Base-by-base conservation (phyloP, 495 filamentous ascomycete species). In the Aspergillus sclerotiicarbonarius region DNA sequence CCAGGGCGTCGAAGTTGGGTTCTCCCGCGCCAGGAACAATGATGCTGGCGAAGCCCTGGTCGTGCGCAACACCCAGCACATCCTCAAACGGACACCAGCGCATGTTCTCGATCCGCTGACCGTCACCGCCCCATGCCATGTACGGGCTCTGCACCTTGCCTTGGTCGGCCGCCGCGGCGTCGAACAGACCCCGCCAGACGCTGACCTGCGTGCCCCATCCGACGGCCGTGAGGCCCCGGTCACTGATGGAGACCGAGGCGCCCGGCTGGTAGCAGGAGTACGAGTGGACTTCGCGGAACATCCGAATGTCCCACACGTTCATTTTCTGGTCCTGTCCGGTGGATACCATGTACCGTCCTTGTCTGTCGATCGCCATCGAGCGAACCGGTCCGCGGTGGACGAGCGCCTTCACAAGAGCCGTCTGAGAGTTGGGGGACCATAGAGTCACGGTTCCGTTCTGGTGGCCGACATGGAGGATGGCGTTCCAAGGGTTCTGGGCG, bases 11-110 rank as follows among this genome's bases (percentile, higher is more conserved):
- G 72, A 90, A 97, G 80, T 98, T 98, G 49, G 94, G 88, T 74
- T 98, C 94, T 55, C 94, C 94, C 16, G 94, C 90, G 25, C 94
- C 94, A 29, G 94, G 94, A 19, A 97, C 84, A 66, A 98, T 82
- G 51, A 98, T 80, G 53, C 88, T 92, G 45, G 87, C 87, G 74
- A 97, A 97, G 3, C 94, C 95, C 59, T 88, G 75, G 67, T 88
- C 79, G 76, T 97, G 95, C 0, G 85, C 84, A 20, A 96, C 79
- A 12, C 93, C 95, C 2, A 98, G 80, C 0, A 96, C 70, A 76
- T 98, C 94, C 72, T 98, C 94, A 63, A 89, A 96, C 6, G 95
- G 95, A 67, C 93, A 97, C 91, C 92, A 98, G 37, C 82, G 80
- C 16, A 96, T 80, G 47, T 87, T 84, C 68, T 94, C 91, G 54